Evolutionary conservation across 495 filamentous ascomycete species (phyloP), one percentile per base, ranked within the genome.

Genomic region (Podospora australis): DNA sequence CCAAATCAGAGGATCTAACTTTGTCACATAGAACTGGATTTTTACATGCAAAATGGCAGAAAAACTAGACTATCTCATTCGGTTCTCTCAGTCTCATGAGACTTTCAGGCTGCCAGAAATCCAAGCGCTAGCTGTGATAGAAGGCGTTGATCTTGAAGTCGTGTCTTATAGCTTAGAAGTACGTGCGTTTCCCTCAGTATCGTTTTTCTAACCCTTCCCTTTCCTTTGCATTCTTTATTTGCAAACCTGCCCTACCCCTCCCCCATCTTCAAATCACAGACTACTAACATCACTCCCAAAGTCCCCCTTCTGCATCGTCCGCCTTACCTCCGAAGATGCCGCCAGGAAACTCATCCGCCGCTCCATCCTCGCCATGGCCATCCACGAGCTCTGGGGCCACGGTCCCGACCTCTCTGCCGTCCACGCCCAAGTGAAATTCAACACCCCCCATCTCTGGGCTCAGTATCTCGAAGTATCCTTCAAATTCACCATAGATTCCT

Each of bases 71-170:
- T 97, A 85, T 56, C 78, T 99, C 38, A 82, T 99, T 49, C 85
- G 91, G 52, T 88, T 97, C 60, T 88, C 83, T 9, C 94, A 97
- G 64, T 72, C 77, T 43, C 90, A 96, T 62, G 88, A 96, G 72
- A 84, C 78, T 11, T 99, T 99, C 62, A 86, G 90, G 44, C 77
- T 77, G 48, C 77, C 90, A 7, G 92, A 99, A 65, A 74, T 96
- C n/a, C 69, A 90, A 58, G 81, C 92, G 17, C 67, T 97, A 16
- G 91, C 92, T 6, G 63, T 78, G 6, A 62, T 94, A 11, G 72
- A 79, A 24, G 73, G 76, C 8, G 69, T 92, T 17, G 70, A 86
- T 26, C 52, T 97, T 2, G 75, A 88, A 46, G 74, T 95, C 51
- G 50, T 87, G 17, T 77, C 65, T 26, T 97, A 97, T 59, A 75